Conservation (phyloP, 352 stramenopile genomes). For the Globisporangium yorkense region DNA sequence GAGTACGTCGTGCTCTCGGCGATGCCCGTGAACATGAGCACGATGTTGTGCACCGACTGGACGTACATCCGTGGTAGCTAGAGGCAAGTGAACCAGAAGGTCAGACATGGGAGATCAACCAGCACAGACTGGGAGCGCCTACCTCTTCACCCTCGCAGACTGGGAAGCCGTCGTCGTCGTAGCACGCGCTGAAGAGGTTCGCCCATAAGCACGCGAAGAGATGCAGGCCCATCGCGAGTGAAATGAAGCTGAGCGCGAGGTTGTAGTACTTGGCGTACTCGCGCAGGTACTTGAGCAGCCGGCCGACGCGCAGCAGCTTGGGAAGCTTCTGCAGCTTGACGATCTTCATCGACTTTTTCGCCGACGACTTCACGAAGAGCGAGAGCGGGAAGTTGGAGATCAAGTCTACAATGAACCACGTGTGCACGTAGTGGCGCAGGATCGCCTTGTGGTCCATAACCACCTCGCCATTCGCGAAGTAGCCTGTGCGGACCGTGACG, state of each 20-base stretch:
- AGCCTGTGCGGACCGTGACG: conserved; percentile 72
- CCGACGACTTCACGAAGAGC: conserved; percentile 48
- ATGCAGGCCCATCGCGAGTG: conserved; percentile 58
- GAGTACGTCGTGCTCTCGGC: conserved; percentile 53
- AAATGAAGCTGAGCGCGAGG: conserved; percentile 59
- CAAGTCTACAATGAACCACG: conserved; percentile 82
- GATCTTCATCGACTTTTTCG: conserved; percentile 72
- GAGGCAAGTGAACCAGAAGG: not conserved
- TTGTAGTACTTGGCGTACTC: conserved; percentile 87
- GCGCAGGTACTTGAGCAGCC: conserved; percentile 68
- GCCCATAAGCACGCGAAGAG: conserved; percentile 73
- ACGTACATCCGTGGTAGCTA: conserved; percentile 64
- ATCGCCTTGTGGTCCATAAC: conserved; percentile 71
- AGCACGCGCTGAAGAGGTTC: conserved; percentile 64
- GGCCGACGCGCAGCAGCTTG: conserved; percentile 69
- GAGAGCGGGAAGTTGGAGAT: conserved; percentile 81
- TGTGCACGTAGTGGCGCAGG: conserved; percentile 56
- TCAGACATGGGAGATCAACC: not conserved
- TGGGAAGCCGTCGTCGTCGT: conserved; percentile 16
- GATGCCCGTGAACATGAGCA: conserved; percentile 81
- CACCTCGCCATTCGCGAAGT: conserved; percentile 67
- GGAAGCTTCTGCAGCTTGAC: conserved; percentile 84
- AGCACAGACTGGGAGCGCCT: not conserved
- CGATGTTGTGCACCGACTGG: conserved; percentile 63
- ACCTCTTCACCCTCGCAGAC: conserved; percentile 38